Evolutionary conservation across 2,329 filamentous ascomycete genomes (phyloP).

Genomic region (Fusarium oligoseptatum): DNA sequence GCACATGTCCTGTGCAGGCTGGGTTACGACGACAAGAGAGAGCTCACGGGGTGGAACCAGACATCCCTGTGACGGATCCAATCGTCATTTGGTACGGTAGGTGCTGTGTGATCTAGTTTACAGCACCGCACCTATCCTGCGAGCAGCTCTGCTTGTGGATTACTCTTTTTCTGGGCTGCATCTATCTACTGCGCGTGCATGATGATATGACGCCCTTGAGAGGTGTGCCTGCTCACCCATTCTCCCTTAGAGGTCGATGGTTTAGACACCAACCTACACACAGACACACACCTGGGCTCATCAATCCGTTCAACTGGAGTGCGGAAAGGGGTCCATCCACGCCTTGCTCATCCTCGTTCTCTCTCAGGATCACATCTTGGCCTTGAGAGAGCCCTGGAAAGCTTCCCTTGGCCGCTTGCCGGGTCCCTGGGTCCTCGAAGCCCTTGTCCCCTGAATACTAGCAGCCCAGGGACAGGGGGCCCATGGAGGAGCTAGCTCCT

Average conservation of each 20-base stretch:
- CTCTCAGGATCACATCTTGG: conserved; percentile 8
- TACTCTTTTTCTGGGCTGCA: conserved; percentile 22
- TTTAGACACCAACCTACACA: neutral
- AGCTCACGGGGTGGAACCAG: conserved; percentile 23
- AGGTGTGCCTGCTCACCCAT: neutral
- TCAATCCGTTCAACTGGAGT: conserved; percentile 9
- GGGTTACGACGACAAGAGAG: conserved; percentile 14
- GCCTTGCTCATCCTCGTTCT: neutral
- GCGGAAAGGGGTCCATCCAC: conserved; percentile 36
- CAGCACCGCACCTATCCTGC: conserved; percentile 7
- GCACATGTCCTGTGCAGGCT: conserved; percentile 7
- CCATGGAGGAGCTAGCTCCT: conserved; percentile 23
- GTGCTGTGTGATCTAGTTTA: conserved; percentile 3
- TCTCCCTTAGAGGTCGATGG: conserved; percentile 24
- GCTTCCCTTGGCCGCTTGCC: conserved; percentile 25
- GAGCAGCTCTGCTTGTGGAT: neutral
- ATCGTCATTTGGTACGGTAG: conserved; percentile 9
- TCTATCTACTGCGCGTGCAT: conserved; percentile 13
- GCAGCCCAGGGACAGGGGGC: conserved; percentile 35
- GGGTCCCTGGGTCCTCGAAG: conserved; percentile 29
- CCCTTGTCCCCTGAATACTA: conserved; percentile 29
- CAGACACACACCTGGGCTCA: conserved; percentile 3
- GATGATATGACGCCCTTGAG: conserved; percentile 16
- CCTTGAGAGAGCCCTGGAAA: conserved; percentile 10
- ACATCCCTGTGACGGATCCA: conserved; percentile 14